These are phyloP conservation scores for Akanthomyces uredinophilus DNA, from an alignment of 2,329 filamentous ascomycete genomes.

Conservation along the genomic window DNA sequence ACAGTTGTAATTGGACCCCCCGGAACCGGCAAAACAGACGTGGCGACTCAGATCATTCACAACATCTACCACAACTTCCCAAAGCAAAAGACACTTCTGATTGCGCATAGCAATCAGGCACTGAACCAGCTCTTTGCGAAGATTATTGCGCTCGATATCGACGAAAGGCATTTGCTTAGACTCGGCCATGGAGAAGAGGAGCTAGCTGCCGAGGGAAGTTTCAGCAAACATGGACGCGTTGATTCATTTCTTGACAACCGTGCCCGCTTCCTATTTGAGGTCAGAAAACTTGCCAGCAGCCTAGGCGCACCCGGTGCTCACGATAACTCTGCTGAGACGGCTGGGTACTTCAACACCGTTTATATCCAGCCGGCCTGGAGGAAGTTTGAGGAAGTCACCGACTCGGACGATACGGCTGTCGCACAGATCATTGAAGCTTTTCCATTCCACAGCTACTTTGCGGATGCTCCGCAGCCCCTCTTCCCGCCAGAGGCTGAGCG, in stretches of 20 bases:
- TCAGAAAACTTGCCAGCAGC: conserved; percentile 77
- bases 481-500: conserved; percentile 64
- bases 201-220: conserved; percentile 76
- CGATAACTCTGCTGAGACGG: conserved; percentile 91
- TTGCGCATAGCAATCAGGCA: conserved; percentile 97
- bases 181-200: conserved; percentile 96
- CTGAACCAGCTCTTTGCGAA: conserved; percentile 97
- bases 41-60: conserved; percentile 96
- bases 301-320: conserved; percentile 90
- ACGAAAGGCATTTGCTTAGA: conserved; percentile 86
- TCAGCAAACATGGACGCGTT: conserved; percentile 90
- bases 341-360: conserved; percentile 91
- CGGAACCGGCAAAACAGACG: conserved; percentile 98
- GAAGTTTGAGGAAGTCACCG: conserved; percentile 63
- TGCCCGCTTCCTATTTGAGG: conserved; percentile 70
- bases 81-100: conserved; percentile 79
- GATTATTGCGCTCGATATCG: conserved; percentile 93
- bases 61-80: conserved; percentile 99
- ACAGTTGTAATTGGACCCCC: conserved; percentile 93
- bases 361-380: conserved; percentile 87
- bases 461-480: conserved; percentile 78
- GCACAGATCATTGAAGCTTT: conserved; percentile 68
- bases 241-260: conserved; percentile 93
- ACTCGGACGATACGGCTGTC: conserved; percentile 49
- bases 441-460: conserved; percentile 85